A percentile compares a stretch with the other conserved stretches of the same genome.
Conservation (phyloP, 805 yeast species). For the Lachancea sp. region DNA sequence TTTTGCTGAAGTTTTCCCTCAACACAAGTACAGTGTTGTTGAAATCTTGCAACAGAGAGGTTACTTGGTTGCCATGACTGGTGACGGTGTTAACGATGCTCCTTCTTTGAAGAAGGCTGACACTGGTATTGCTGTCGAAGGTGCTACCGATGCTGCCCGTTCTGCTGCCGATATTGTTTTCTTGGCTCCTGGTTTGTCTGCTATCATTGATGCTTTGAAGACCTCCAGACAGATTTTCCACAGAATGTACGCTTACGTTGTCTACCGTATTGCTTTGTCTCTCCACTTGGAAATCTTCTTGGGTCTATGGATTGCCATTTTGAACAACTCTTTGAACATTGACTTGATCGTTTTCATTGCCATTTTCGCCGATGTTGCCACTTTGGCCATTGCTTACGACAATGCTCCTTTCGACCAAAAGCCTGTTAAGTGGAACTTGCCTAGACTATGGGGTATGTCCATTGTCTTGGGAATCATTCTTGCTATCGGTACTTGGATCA, state of each 20-base stretch:
- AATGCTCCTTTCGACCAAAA: slow-evolving; percentile 90
- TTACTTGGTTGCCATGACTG: slow-evolving; percentile 97
- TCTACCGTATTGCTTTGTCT: slow-evolving; percentile 94
- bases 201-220: slow-evolving; percentile 89
- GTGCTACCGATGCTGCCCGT: slow-evolving; percentile 96
- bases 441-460: slow-evolving; percentile 97
- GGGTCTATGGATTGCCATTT: slow-evolving; percentile 94
- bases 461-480: slow-evolving; percentile 76
- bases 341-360: slow-evolving; percentile 94
- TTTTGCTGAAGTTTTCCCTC: slow-evolving; percentile 98
- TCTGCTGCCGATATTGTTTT: slow-evolving; percentile 95
- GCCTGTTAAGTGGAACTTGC: slow-evolving; percentile 96
- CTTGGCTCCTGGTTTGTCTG: slow-evolving; percentile 92
- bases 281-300: slow-evolving; percentile 90
- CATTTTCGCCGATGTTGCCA: slow-evolving; percentile 95
- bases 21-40: slow-evolving; percentile 93
- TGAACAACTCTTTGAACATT: slow-evolving; percentile 79
- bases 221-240: slow-evolving; percentile 96
- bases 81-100: slow-evolving; percentile 98
- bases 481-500: slow-evolving; percentile 92
- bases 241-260: slow-evolving; percentile 98
- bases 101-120: slow-evolving; percentile 95
- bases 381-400: slow-evolving; percentile 95
- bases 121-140: slow-evolving; percentile 97
- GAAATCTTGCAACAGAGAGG: slow-evolving; percentile 94